A percentile compares a stretch with the other conserved stretches of the same genome.
These are phyloP conservation scores for Aeminium ludgeri DNA, from an alignment of 495 filamentous ascomycete genomes.

Conservation along the genomic window DNA sequence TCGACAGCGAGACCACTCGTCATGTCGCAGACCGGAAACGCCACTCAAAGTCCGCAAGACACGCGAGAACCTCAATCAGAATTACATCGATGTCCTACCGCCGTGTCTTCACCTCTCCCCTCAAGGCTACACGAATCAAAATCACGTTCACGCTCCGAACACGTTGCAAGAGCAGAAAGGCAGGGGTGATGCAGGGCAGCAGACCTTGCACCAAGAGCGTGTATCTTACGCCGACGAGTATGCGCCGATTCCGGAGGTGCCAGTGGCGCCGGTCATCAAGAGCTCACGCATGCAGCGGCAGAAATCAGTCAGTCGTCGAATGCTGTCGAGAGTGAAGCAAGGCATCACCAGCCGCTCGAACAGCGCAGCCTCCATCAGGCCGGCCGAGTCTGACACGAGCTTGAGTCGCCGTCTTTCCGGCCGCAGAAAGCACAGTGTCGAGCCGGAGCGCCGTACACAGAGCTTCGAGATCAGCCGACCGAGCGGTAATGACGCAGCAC, in stretches of 20 bases:
- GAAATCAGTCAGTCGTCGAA: conserved; percentile 15
- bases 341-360: conserved; percentile 13
- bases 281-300: conserved; percentile 9
- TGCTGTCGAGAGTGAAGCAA: conserved; percentile 17
- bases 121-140: background rate
- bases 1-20: conserved; percentile 16
- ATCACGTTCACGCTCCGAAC: background rate
- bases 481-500: background rate
- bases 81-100: conserved; percentile 3
- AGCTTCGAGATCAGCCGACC: conserved; percentile 11
- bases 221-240: background rate
- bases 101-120: conserved; percentile 2
- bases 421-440: conserved; percentile 8
- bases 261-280: background rate
- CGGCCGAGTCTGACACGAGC: conserved; percentile 11
- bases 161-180: background rate
- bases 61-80: conserved; percentile 13
- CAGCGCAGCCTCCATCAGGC: conserved; percentile 3
- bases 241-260: background rate
- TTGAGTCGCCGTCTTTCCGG: conserved; percentile 11
- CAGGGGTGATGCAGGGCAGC: background rate
- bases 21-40: conserved; percentile 12
- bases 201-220: background rate
- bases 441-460: conserved; percentile 4
- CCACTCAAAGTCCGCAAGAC: conserved; percentile 18